Evolutionary conservation across 495 filamentous ascomycete species (phyloP), one percentile per base, ranked within the genome.

Genomic region (Collariella sp.): DNA sequence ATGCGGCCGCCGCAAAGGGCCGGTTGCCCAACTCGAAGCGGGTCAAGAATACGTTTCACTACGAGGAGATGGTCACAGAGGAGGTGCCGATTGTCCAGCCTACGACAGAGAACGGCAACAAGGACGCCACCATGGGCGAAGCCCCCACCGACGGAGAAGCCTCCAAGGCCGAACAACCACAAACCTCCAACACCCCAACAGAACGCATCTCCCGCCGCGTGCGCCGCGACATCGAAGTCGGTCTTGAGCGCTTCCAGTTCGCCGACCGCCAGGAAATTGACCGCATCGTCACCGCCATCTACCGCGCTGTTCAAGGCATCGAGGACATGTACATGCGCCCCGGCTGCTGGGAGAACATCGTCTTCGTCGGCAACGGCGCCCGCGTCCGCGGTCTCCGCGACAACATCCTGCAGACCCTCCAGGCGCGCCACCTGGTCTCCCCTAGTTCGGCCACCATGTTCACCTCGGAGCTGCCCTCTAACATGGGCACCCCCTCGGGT

Each of bases 371-470:
- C 52, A 91, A 91, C 56, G 93, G 93, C 35, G 83, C 86, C 41
- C 87, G 82, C 61, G 78, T 96, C 44, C 81, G 83, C 72, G 91
- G 90, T 72, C 60, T 97, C 68, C 91, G 87, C 62, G 90, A 95
- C 48, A 86, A 93, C 46, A 77, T 98, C 36, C 67, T 96, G 38
- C 74, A 82, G 33, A 89, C 84, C 0, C 77, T 97, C 19, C 81
- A 80, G 29, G 79, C 83, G 55, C 91, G 89, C 59, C 94, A 93
- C 66, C 75, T 95, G 35, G 85, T 97, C 53, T 91, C 90, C 5
- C 93, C 93, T 0, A 91, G 87, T 39, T 83, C 83, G 2, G 89
- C 86, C 20, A 96, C 90, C 34, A 97, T 97, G 62, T 98, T 98
- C 76, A 95, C 89, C 34, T 94, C 88, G 42, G 93, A 98, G 70